Evolutionary conservation across 2,329 filamentous ascomycete species (phyloP).

Genomic region (Microsporum ferrugineum): DNA sequence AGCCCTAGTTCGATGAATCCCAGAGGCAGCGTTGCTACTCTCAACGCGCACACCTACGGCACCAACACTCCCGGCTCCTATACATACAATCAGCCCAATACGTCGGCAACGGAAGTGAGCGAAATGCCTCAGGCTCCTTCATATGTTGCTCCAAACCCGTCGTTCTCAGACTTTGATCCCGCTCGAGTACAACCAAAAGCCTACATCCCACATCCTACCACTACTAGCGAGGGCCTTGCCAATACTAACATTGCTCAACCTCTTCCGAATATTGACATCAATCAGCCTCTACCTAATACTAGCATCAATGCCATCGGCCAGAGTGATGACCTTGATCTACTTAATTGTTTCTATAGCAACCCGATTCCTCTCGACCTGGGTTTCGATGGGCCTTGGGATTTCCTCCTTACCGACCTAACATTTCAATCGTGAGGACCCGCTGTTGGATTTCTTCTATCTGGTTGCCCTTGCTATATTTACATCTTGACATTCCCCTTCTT

Average conservation of each 20-base stretch:
- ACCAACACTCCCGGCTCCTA: neutral
- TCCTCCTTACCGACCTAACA: neutral
- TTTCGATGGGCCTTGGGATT: conserved; percentile 1
- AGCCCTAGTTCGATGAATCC: neutral
- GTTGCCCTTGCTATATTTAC: neutral
- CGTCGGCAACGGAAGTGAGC: neutral
- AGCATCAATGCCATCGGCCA: neutral
- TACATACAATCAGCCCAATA: neutral
- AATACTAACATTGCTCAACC: neutral
- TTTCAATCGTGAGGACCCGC: neutral
- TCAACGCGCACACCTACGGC: neutral
- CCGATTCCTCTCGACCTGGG: neutral
- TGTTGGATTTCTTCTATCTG: neutral
- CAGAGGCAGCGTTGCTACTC: neutral
- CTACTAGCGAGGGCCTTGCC: neutral
- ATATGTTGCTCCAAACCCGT: neutral
- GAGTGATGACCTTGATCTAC: neutral
- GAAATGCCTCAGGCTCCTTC: neutral
- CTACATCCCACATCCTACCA: neutral
- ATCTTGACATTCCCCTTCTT: neutral
- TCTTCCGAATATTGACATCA: neutral
- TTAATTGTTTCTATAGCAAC: conserved; percentile 1
- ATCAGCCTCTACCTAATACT: neutral
- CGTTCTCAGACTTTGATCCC: neutral
- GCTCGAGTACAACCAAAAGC: neutral